Evolutionary conservation across 345 rosid genomes (phyloP).

Genomic region (Eutrema yunnanense): DNA sequence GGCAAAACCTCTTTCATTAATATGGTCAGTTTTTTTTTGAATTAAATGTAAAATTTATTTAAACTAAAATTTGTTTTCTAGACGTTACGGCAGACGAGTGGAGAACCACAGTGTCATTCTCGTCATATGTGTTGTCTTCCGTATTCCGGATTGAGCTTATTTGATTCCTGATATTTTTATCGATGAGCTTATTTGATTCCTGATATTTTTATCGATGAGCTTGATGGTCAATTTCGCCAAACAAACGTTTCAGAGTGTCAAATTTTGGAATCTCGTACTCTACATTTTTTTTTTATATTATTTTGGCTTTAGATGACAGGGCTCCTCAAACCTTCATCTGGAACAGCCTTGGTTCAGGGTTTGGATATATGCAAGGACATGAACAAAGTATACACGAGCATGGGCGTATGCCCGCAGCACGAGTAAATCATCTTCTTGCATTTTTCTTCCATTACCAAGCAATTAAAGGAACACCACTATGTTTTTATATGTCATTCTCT

Average conservation of each 20-base stretch:
- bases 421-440: slow-evolving; percentile 42
- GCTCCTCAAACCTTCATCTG: slow-evolving; percentile 70
- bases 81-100: too few relatives aligned
- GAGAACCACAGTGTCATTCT: too few relatives aligned
- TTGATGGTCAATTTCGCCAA: background rate
- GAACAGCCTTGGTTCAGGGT: slow-evolving; percentile 76
- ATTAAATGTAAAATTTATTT: too few relatives aligned
- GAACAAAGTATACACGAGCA: slow-evolving; percentile 72
- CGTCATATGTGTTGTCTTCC: too few relatives aligned
- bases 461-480: background rate
- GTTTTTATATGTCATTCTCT: background rate
- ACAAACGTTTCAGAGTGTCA: background rate
- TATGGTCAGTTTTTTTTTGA: slow-evolving; percentile 49
- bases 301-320: slow-evolving; percentile 67
- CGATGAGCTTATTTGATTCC: background rate
- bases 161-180: too few relatives aligned
- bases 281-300: background rate
- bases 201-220: too few relatives aligned
- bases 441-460: background rate
- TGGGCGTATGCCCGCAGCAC: slow-evolving; percentile 97
- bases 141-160: too few relatives aligned
- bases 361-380: slow-evolving; percentile 62
- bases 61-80: too few relatives aligned
- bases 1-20: slow-evolving; percentile 92
- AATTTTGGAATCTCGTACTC: background rate